These are phyloP conservation scores for Coniochaeta pulveracea DNA, from an alignment of 2,329 filamentous ascomycete genomes.

Conservation along the genomic window DNA sequence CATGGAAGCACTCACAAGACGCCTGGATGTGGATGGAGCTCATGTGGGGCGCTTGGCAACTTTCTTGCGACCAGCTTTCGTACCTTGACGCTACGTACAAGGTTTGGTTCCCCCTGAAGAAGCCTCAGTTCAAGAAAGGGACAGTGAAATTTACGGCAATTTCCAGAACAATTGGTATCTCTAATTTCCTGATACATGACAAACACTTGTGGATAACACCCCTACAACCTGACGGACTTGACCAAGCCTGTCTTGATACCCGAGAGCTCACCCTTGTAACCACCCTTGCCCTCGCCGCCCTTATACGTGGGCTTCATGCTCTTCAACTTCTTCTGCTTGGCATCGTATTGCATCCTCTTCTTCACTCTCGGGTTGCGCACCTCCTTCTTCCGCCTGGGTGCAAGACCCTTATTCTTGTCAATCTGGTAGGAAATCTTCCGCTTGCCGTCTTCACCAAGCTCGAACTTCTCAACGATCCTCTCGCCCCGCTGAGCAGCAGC, in stretches of 20 bases:
- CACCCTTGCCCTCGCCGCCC: constrained; percentile 70
- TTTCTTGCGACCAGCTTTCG: too few relatives aligned
- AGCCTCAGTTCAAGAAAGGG: too few relatives aligned
- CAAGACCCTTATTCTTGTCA: constrained; percentile 93
- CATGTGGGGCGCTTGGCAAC: too few relatives aligned
- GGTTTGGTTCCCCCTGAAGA: too few relatives aligned
- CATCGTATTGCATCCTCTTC: constrained; percentile 93
- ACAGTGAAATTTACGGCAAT: too few relatives aligned
- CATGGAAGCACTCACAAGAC: too few relatives aligned
- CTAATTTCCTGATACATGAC: too few relatives aligned
- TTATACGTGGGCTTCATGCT: constrained; percentile 81
- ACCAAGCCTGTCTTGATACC: constrained; percentile 92
- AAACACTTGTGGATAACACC: too few relatives aligned
- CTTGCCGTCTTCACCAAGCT: constrained; percentile 74
- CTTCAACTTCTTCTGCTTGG: constrained; percentile 93
- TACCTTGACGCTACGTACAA: too few relatives aligned
- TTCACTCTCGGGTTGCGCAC: constrained; percentile 91
- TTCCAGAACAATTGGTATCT: too few relatives aligned
- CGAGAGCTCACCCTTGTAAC: constrained; percentile 83
- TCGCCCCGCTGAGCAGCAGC: constrained; percentile 52
- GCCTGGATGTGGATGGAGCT: too few relatives aligned
- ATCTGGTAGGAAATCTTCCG: constrained; percentile 88
- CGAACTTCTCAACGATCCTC: constrained; percentile 52
- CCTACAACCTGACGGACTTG: constrained; percentile 79
- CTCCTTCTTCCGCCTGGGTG: constrained; percentile 85